Percentiles rank a stretch among this genome's conserved stretches.
Conservation (phyloP, 75 land plant genomes). For the Sequoiadendron giganteum region DNA sequence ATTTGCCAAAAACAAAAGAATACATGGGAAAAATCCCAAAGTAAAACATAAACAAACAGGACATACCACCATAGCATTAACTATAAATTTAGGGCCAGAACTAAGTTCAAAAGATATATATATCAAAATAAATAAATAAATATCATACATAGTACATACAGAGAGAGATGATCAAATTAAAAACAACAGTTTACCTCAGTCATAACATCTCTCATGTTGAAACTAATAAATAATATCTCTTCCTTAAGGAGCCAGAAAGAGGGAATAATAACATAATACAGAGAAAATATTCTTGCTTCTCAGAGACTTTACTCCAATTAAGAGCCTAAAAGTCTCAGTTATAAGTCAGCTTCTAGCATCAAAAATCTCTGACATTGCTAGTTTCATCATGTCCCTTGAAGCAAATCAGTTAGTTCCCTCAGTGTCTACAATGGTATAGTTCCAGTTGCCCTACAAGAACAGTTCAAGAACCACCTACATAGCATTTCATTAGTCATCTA, state of each 20-base stretch:
- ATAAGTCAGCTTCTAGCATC: background rate
- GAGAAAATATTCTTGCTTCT: background rate
- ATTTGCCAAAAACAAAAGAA: background rate
- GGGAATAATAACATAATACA: background rate
- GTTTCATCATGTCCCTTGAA: background rate
- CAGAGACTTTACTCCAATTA: background rate
- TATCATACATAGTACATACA: too few species aligned
- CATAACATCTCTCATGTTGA: background rate
- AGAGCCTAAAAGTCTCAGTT: background rate
- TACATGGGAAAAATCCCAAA: background rate
- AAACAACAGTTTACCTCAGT: background rate
- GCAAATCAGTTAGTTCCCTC: background rate
- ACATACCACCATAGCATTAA: too few species aligned
- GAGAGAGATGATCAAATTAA: too few species aligned
- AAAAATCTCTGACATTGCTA: too few species aligned
- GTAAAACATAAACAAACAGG: background rate
- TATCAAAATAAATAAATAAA: too few species aligned
- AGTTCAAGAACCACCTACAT: background rate
- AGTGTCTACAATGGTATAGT: background rate
- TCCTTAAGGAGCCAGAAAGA: background rate
- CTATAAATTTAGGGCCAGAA: too few species aligned
- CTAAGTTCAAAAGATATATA: too few species aligned
- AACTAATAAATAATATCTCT: background rate
- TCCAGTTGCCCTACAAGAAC: background rate
- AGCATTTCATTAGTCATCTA: background rate